A percentile compares a stretch with the other conserved stretches of the same genome.
Evolutionary conservation across 1,284 basidiomycete species (phyloP).

Genomic region (Apiotrichum sp.): DNA sequence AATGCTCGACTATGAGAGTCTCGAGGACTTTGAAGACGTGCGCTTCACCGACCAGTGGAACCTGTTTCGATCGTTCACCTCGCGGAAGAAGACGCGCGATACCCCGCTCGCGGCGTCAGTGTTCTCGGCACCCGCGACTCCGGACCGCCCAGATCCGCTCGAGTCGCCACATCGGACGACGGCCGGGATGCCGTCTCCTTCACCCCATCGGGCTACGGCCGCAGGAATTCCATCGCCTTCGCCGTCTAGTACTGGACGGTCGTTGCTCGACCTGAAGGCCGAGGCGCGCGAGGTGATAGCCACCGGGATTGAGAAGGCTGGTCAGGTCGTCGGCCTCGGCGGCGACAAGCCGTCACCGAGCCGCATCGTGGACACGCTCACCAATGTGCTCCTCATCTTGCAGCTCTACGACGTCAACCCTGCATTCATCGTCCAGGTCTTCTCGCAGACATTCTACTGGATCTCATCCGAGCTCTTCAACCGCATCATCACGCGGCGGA

Average conservation of each 20-base stretch:
- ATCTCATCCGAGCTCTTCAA: slow-evolving; percentile 82
- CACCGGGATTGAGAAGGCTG: slow-evolving; percentile 13
- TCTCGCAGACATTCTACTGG: slow-evolving; percentile 69
- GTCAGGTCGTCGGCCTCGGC: slow-evolving; percentile 9
- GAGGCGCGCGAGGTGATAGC: slow-evolving; percentile 18
- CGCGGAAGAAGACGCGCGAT: slow-evolving; percentile 55
- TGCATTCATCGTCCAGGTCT: slow-evolving; percentile 77
- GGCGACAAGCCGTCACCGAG: slow-evolving; percentile 48
- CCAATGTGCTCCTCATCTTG: slow-evolving; percentile 78
- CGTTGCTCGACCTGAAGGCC: slow-evolving; percentile 30
- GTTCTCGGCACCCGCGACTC: slow-evolving; percentile 8
- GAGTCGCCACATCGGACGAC: slow-evolving; percentile 3
- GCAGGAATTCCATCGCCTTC: slow-evolving; percentile 1
- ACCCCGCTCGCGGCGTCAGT: slow-evolving; percentile 21
- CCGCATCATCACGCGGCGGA: slow-evolving; percentile 81
- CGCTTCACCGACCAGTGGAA: slow-evolving; percentile 97
- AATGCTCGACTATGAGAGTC: slow-evolving; percentile 74
- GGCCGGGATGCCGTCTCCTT: not conserved
- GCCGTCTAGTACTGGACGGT: not conserved
- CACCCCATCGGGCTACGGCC: not conserved
- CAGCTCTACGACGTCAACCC: slow-evolving; percentile 88
- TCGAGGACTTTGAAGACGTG: slow-evolving; percentile 70
- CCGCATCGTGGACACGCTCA: slow-evolving; percentile 73
- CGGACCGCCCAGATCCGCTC: not conserved
- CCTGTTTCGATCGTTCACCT: slow-evolving; percentile 65